Conservation (phyloP, 495 filamentous ascomycete genomes). For the Penicillium angulare region DNA sequence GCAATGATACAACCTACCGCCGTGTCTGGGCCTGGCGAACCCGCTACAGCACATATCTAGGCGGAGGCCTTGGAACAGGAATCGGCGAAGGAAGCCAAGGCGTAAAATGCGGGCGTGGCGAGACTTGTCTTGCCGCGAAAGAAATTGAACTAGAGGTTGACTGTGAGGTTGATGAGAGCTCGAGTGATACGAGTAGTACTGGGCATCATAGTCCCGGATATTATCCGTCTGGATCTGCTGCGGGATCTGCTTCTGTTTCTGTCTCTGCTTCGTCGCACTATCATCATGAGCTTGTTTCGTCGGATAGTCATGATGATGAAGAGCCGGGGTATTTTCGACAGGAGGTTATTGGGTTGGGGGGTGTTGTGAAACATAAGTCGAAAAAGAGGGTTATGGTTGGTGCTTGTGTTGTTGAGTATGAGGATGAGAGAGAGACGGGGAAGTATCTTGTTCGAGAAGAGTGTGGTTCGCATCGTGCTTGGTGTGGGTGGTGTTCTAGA, state of each 20-base stretch:
- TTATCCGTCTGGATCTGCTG: slow-evolving; percentile 3
- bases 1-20: slow-evolving; percentile 69
- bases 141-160: slow-evolving; percentile 80
- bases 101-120: slow-evolving; percentile 75
- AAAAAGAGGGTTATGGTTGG: slow-evolving; percentile 75
- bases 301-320: slow-evolving; percentile 39
- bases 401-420: slow-evolving; percentile 76
- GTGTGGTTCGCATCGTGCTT: slow-evolving; percentile 45
- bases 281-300: slow-evolving; percentile 14
- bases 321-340: slow-evolving; percentile 71
- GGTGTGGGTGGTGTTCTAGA: slow-evolving; percentile 53
- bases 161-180: slow-evolving; percentile 63
- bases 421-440: slow-evolving; percentile 67
- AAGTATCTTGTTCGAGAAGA: slow-evolving; percentile 65
- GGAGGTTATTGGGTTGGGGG: slow-evolving; percentile 86
- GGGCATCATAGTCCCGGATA: slow-evolving; percentile 11
- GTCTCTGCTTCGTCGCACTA: neutral
- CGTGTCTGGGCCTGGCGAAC: slow-evolving; percentile 87
- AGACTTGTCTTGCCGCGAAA: slow-evolving; percentile 64
- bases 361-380: slow-evolving; percentile 75
- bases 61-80: slow-evolving; percentile 73
- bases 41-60: slow-evolving; percentile 75
- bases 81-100: slow-evolving; percentile 87
- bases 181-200: slow-evolving; percentile 21
- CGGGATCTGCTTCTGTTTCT: no score